Evolutionary conservation across 768 basidiomycete species (phyloP).

Genomic region (Crepidotus variabilis): DNA sequence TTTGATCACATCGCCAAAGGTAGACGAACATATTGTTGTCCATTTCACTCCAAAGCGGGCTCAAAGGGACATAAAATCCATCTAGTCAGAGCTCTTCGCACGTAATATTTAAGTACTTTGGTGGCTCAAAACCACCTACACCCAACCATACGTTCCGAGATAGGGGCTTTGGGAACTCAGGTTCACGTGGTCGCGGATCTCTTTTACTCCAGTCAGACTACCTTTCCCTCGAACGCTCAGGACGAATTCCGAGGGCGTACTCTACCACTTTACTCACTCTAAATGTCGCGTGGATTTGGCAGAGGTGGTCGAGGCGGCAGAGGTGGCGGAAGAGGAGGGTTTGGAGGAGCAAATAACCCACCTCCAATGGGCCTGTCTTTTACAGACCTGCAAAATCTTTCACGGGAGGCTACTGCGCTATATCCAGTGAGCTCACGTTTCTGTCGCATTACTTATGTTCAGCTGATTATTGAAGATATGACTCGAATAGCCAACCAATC

Average conservation of each 20-base stretch:
- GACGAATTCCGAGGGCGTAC: neutral
- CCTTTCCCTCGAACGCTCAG: neutral
- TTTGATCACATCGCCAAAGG: too few relatives aligned
- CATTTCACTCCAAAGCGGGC: too few relatives aligned
- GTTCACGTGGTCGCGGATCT: too few relatives aligned
- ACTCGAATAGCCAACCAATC: conserved; percentile 50
- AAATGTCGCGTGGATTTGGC: conserved; percentile 36
- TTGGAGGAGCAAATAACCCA: conserved; percentile 45
- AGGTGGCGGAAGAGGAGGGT: conserved; percentile 57
- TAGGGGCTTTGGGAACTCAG: too few relatives aligned
- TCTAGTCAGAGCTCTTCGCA: too few relatives aligned
- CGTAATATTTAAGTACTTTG: too few relatives aligned
- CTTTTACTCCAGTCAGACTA: too few relatives aligned
- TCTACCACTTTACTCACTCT: conserved; percentile 4
- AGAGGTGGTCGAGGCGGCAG: conserved; percentile 36
- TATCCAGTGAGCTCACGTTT: conserved; percentile 65
- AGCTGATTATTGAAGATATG: conserved; percentile 19
- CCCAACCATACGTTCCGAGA: too few relatives aligned
- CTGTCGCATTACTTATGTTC: conserved; percentile 14
- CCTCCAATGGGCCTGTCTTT: conserved; percentile 81
- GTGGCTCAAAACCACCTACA: too few relatives aligned
- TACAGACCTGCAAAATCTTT: conserved; percentile 73
- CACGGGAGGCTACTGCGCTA: conserved; percentile 70
- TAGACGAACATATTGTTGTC: too few relatives aligned
- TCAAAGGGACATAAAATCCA: too few relatives aligned